These are phyloP conservation scores for Kingdonia uniflora DNA, from an alignment of 164 flowering plant genomes.

Conservation along the genomic window DNA sequence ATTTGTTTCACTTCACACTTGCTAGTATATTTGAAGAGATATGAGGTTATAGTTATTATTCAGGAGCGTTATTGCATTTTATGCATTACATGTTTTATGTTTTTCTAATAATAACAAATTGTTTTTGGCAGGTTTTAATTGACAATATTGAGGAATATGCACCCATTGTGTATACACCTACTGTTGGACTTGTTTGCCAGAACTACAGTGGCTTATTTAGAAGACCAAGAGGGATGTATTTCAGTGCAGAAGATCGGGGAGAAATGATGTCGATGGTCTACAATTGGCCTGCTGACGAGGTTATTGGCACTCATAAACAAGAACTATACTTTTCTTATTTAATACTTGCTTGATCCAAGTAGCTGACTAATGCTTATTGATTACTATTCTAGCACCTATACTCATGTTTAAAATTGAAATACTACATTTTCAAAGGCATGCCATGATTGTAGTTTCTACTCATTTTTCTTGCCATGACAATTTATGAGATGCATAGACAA, in stretches of 20 bases:
- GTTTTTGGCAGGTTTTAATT: slow-evolving; percentile 61
- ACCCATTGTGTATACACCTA: slow-evolving; percentile 93
- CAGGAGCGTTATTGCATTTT: background rate
- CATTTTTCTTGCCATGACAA: no score
- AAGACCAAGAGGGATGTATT: slow-evolving; percentile 98
- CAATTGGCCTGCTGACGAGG: slow-evolving; percentile 99
- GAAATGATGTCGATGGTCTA: slow-evolving; percentile 98
- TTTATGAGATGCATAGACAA: no score
- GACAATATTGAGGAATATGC: slow-evolving; percentile 94
- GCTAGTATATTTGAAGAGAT: background rate
- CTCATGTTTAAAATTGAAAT: no score
- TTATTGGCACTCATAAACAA: slow-evolving; percentile 8
- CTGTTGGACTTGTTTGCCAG: slow-evolving; percentile 97
- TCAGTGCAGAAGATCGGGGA: slow-evolving; percentile 92
- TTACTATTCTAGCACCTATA: no score
- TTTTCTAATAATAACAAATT: no score
- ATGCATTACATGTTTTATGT: background rate
- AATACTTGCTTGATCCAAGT: no score
- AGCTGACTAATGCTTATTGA: no score
- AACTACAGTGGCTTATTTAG: slow-evolving; percentile 92
- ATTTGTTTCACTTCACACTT: background rate
- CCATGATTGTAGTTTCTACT: no score
- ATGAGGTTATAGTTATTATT: background rate
- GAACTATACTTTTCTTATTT: no score
- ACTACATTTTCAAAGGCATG: no score